Conservation (phyloP, 345 rosid genomes). For the Arabis hirsuta region DNA sequence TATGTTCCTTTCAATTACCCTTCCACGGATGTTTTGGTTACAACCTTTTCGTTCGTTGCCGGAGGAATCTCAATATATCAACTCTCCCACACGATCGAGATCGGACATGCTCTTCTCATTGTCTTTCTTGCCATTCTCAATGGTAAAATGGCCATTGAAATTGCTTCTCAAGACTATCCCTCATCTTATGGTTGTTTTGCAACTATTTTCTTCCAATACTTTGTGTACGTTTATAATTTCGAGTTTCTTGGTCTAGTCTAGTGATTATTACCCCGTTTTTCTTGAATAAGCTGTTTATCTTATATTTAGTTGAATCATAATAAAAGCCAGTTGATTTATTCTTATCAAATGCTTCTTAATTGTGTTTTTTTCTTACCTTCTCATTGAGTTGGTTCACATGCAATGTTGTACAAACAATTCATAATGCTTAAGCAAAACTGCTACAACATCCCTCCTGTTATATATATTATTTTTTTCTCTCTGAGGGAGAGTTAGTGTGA, state of each 20-base stretch:
- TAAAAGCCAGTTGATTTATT: no score
- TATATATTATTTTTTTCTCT: no score
- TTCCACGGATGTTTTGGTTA: neutral
- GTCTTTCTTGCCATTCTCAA: neutral
- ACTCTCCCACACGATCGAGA: neutral
- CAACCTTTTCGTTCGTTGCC: neutral
- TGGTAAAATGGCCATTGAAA: neutral
- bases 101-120: slow-evolving; percentile 3
- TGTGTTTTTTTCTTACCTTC: no score
- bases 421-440: no score
- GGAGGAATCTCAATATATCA: slow-evolving; percentile 4
- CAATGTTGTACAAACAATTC: no score
- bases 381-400: no score
- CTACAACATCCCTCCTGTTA: no score
- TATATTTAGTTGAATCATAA: no score
- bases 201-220: neutral
- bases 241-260: neutral
- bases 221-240: slow-evolving; percentile 13
- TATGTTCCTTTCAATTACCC: slow-evolving; percentile 11
- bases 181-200: neutral
- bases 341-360: no score
- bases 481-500: no score
- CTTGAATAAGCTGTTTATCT: no score
- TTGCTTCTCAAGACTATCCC: slow-evolving; percentile 2
- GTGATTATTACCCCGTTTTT: neutral